phyloP scores from a whole-genome alignment of 495 filamentous ascomycete genomes.

The Daldinia bambusicola region DNA sequence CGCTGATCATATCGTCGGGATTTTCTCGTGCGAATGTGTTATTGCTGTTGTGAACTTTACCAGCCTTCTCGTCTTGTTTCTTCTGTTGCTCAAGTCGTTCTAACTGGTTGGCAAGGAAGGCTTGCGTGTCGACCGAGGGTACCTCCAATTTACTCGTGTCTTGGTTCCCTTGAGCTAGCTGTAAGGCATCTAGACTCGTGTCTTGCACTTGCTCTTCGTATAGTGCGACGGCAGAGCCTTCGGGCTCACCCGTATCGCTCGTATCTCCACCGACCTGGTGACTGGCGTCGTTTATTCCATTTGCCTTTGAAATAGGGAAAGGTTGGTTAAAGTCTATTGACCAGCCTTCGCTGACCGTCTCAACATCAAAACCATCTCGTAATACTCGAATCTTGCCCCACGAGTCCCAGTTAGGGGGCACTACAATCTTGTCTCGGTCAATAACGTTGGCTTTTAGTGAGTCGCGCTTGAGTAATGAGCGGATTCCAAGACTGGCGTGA shows the following conservation, averaged over 20 bases:
- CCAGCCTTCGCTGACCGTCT: constrained; percentile 86
- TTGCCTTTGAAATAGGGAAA: constrained; percentile 48
- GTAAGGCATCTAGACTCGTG: constrained; percentile 70
- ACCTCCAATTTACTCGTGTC: constrained; percentile 71
- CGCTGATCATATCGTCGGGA: constrained; percentile 72
- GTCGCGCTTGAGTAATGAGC: constrained; percentile 84
- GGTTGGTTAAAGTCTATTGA: constrained; percentile 77
- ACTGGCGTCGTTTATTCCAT: constrained; percentile 27
- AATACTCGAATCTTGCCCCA: constrained; percentile 97
- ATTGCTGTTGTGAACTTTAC: constrained; percentile 53
- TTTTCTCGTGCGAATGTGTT: constrained; percentile 52
- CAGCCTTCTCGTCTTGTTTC: constrained; percentile 68
- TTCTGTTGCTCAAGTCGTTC: constrained; percentile 75
- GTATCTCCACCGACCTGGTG: constrained; percentile 21
- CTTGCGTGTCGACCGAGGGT: constrained; percentile 78
- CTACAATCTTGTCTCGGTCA: constrained; percentile 91
- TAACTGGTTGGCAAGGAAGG: constrained; percentile 78
- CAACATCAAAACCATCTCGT: constrained; percentile 93
- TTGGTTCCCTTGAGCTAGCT: constrained; percentile 58
- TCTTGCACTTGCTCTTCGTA: constrained; percentile 85
- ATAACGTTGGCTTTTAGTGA: constrained; percentile 94
- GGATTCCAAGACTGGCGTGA: constrained; percentile 88
- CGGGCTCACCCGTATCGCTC: constrained; percentile 42
- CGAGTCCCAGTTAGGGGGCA: constrained; percentile 97
- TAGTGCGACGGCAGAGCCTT: constrained; percentile 70